Base-by-base conservation (phyloP, 805 yeast genomes). In the Maudiozyma serrabonitensis region DNA sequence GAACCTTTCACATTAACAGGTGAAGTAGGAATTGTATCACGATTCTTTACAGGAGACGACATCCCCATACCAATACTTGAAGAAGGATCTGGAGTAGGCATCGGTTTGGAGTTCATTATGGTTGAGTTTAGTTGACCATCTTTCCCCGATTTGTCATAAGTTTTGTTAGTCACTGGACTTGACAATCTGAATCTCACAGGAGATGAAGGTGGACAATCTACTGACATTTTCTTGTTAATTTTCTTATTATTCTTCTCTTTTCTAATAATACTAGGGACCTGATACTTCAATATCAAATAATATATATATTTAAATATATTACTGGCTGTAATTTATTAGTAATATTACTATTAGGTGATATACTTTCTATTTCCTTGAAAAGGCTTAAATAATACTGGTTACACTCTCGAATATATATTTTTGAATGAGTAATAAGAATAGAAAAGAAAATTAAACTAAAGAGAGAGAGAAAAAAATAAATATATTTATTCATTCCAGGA, bases 31-130 rank as follows among this genome's bases (percentile, higher is more conserved):
- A 42, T 28, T 2, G 23, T 26, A 13, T 42, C 11, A 7, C 38
- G 16, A 23, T 28, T 31, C 21, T 19, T 26, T 67, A 28, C 21
- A 12, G 47, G 43, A 13, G 47, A 46, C 1, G 47, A 48, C 13
- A 40, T 9, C 6, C 41, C 23, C n/a, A 40, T 25, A 16, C 78
- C 80, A 6, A 69, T 57, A 6, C 79, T 73, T 1, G 82, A 77
- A 1, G 88, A 82, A 0, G 91, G 89, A 55, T 80, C 77, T 19
- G 91, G 91, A 0, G 89, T 83, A 12, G 87, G 87, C 56, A 80
- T 81, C 9, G 69, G 41, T 15, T 41, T 43, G 18, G 16, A 43
- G 21, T 38, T 32, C 13, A 4, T 6, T 16, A 11, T 34, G 7
- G 21, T 18, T 7, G 41, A 31, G 26, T 26, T 18, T n/a, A 25